A percentile compares a stretch with the other conserved stretches of the same genome.
Evolutionary conservation across 768 basidiomycete genomes (phyloP).

Genomic region (Collybia mongolica): DNA sequence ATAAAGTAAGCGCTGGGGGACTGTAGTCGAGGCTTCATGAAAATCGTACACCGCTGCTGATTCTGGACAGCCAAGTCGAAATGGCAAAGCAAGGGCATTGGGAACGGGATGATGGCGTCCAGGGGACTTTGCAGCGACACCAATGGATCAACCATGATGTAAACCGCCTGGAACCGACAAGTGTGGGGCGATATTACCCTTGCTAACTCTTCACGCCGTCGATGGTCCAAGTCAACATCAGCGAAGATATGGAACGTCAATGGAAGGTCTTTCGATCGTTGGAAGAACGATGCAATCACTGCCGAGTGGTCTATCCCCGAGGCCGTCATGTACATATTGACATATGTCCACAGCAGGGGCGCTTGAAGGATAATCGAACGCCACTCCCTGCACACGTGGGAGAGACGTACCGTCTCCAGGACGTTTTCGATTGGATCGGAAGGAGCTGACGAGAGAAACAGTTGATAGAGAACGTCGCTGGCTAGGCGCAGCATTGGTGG

Average conservation of each 20-base stretch:
- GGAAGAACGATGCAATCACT: constrained; percentile 8
- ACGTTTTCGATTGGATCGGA: constrained; percentile 9
- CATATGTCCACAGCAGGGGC: constrained; percentile 16
- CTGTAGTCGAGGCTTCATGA: constrained; percentile 5
- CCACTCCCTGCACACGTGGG: constrained; percentile 16
- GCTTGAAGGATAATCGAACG: constrained; percentile 10
- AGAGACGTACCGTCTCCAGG: constrained; percentile 6
- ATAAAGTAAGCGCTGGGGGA: background rate
- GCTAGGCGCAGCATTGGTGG: constrained; percentile 7
- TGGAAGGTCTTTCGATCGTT: constrained; percentile 9
- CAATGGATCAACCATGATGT: constrained; percentile 3
- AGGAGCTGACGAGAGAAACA: constrained; percentile 7
- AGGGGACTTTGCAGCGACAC: constrained; percentile 1
- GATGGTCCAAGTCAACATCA: background rate
- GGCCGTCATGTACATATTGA: constrained; percentile 9
- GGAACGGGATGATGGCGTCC: background rate
- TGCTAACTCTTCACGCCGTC: background rate
- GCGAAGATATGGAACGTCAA: constrained; percentile 11
- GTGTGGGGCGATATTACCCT: background rate
- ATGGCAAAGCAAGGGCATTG: constrained; percentile 2
- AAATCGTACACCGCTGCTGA: constrained; percentile 5
- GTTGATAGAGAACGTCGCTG: constrained; percentile 12
- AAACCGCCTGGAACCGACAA: background rate
- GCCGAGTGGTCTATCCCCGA: constrained; percentile 3
- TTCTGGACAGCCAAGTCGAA: constrained; percentile 10